Evolutionary conservation across 345 rosid species (phyloP).

Genomic region (Eutrema yunnanense): DNA sequence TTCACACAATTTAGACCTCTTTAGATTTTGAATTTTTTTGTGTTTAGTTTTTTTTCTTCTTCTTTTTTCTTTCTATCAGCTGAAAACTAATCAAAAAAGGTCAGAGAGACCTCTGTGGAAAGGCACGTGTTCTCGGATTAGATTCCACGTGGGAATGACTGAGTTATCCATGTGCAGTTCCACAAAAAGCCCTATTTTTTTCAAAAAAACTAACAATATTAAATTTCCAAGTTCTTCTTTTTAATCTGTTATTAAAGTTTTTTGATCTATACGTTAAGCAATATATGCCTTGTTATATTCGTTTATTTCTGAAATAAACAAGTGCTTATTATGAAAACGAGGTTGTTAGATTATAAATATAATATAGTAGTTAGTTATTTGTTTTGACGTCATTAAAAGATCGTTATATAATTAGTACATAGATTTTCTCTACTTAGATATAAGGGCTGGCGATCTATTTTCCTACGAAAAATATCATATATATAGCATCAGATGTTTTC

Average conservation of each 20-base stretch:
- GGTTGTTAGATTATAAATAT: constrained; percentile 12
- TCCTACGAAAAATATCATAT: too few species aligned
- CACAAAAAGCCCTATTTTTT: constrained; percentile 3
- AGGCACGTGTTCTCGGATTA: constrained; percentile 32
- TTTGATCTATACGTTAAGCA: constrained; percentile 25
- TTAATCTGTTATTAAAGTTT: constrained; percentile 9
- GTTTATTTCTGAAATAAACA: constrained; percentile 1
- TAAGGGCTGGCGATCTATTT: too few species aligned
- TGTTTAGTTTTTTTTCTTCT: not conserved
- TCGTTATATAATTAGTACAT: not conserved
- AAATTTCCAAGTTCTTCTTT: not conserved
- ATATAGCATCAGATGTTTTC: too few species aligned
- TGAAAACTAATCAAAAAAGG: constrained; percentile 20
- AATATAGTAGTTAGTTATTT: not conserved
- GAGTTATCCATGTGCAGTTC: constrained; percentile 31
- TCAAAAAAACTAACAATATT: constrained; percentile 7
- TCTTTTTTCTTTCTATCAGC: not conserved
- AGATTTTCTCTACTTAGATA: not conserved
- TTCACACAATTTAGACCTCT: constrained; percentile 24
- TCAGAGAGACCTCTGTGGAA: constrained; percentile 22
- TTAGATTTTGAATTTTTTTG: not conserved
- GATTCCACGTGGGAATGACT: constrained; percentile 26
- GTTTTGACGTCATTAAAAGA: not conserved
- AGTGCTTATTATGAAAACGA: constrained; percentile 16
- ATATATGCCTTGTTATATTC: constrained; percentile 28